phyloP scores from a whole-genome alignment of 441 rosid species.

The Gossypium schwendimanii region DNA sequence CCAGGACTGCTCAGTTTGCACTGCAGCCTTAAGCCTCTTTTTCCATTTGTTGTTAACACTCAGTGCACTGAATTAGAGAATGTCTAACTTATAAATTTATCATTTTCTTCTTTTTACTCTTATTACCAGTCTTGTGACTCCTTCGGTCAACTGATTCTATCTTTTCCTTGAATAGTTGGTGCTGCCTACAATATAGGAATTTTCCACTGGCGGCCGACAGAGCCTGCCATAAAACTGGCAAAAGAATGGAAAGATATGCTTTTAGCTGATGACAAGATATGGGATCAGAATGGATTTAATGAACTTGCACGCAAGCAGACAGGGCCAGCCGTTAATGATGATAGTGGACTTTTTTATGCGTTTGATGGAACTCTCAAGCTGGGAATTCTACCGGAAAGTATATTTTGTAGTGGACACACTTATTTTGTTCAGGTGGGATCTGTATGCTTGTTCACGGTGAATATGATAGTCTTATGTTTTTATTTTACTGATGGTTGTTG shows the following conservation, averaged over 20 bases:
- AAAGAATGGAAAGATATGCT: conserved; percentile 91
- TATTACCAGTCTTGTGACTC: not conserved
- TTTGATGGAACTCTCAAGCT: conserved; percentile 90
- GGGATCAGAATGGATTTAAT: conserved; percentile 99
- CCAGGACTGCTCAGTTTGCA: not conserved
- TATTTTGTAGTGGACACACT: conserved; percentile 95
- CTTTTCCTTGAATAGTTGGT: conserved; percentile 43
- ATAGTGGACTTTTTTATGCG: conserved; percentile 77
- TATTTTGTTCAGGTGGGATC: conserved; percentile 86
- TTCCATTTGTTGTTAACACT: not conserved
- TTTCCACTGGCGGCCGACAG: conserved; percentile 97
- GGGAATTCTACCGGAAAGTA: conserved; percentile 90
- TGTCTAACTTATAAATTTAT: not conserved
- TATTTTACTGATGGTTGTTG: conserved; percentile 3
- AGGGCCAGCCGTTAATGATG: conserved; percentile 82
- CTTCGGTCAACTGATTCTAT: conserved; percentile 10
- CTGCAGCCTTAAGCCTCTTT: not conserved
- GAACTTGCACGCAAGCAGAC: conserved; percentile 69
- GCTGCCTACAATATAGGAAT: conserved; percentile 96
- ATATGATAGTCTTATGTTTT: conserved; percentile 12
- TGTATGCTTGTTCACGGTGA: not conserved
- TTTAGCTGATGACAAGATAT: conserved; percentile 80
- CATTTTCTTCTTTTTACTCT: not conserved
- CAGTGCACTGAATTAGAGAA: not conserved
- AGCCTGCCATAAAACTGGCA: conserved; percentile 72